Conservation (phyloP, 73 alveolate genomes). For the Breviolum minutum region DNA sequence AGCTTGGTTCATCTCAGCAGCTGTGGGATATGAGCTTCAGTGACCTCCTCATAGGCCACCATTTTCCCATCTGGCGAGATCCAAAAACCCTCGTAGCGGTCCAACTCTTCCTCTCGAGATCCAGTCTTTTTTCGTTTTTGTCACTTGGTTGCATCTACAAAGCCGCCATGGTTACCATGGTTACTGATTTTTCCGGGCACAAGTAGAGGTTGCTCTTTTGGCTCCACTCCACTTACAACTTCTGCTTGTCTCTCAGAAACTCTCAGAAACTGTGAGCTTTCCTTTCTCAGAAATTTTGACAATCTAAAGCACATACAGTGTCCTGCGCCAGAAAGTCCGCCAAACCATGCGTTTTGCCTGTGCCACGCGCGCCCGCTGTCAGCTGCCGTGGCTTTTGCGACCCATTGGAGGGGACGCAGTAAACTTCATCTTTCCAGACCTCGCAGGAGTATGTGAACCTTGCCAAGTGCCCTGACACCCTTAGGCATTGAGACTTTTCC, state of each 20-base stretch:
- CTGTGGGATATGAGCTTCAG: constrained; percentile 86
- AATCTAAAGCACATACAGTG: not conserved
- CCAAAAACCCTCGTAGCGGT: constrained; percentile 88
- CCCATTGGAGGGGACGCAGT: constrained; percentile 77
- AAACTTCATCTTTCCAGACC: constrained; percentile 80
- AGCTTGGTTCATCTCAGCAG: not conserved
- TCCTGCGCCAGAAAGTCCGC: constrained; percentile 93
- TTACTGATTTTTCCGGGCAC: too few species aligned
- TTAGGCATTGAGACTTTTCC: too few species aligned
- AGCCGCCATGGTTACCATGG: too few species aligned
- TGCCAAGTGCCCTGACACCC: too few species aligned
- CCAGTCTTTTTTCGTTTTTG: too few species aligned
- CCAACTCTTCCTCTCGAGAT: constrained; percentile 42
- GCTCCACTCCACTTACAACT: too few species aligned
- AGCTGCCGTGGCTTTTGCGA: constrained; percentile 82
- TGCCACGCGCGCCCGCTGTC: constrained; percentile 86
- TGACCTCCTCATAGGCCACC: constrained; percentile 91
- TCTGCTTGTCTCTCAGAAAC: too few species aligned
- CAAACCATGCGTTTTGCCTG: constrained; percentile 63
- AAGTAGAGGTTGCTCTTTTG: too few species aligned
- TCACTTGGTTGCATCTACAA: too few species aligned
- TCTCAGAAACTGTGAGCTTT: not conserved
- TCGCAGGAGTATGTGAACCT: not conserved
- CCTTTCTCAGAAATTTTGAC: not conserved
- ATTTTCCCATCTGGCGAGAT: constrained; percentile 70